These are phyloP conservation scores for Fusarium globosum DNA, from an alignment of 2,329 filamentous ascomycete genomes.

Conservation along the genomic window DNA sequence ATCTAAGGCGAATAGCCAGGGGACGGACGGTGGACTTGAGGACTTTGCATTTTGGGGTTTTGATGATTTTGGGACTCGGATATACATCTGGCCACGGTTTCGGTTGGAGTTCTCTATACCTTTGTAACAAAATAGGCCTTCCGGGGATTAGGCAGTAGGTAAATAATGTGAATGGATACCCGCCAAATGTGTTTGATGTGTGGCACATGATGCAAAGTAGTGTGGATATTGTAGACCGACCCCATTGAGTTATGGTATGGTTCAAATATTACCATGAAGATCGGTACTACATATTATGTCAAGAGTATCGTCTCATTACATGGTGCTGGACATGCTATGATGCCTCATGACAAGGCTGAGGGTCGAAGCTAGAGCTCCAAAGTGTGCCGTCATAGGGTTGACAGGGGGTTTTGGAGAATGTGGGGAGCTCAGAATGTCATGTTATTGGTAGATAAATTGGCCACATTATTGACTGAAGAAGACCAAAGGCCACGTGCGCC, in stretches of 20 bases:
- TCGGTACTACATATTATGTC: background rate
- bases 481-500: slow-evolving; percentile 14
- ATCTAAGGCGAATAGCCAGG: slow-evolving; percentile 42
- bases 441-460: slow-evolving; percentile 12
- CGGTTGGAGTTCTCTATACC: slow-evolving; percentile 43
- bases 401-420: slow-evolving; percentile 32
- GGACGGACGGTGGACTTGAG: slow-evolving; percentile 41
- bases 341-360: slow-evolving; percentile 27
- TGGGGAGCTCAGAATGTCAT: slow-evolving; percentile 25
- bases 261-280: background rate
- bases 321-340: background rate
- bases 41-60: slow-evolving; percentile 48
- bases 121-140: slow-evolving; percentile 46
- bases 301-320: background rate
- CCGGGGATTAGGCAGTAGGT: slow-evolving; percentile 37
- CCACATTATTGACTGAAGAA: background rate
- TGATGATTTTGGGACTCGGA: slow-evolving; percentile 46
- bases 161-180: slow-evolving; percentile 45
- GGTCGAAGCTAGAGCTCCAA: slow-evolving; percentile 15
- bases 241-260: background rate
- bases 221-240: background rate
- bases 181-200: slow-evolving; percentile 22
- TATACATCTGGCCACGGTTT: slow-evolving; percentile 44
- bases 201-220: slow-evolving; percentile 7
- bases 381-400: slow-evolving; percentile 38